These are phyloP conservation scores for Dalechampia spathulata DNA, from an alignment of 441 rosid species.

Conservation along the genomic window DNA sequence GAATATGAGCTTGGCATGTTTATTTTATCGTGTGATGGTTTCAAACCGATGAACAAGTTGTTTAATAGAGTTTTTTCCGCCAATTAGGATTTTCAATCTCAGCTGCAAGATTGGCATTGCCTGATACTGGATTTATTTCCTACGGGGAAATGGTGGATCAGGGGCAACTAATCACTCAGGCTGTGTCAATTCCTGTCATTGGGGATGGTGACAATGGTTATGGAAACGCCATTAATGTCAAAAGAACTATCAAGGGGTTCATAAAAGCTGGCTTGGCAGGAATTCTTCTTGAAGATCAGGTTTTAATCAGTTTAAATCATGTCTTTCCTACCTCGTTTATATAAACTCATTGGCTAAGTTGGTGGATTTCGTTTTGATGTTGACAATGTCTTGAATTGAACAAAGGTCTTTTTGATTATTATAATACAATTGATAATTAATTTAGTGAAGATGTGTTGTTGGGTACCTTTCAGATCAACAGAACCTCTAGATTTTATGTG, in stretches of 20 bases:
- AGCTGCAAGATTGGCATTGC: conserved; percentile 74
- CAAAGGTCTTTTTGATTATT: too few species aligned
- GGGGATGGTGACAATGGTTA: conserved; percentile 89
- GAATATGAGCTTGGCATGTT: not conserved
- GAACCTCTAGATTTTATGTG: not conserved
- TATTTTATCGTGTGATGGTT: too few species aligned
- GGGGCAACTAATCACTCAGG: conserved; percentile 67
- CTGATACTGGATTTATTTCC: conserved; percentile 69
- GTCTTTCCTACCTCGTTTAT: not conserved
- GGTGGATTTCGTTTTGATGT: not conserved
- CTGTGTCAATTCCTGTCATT: conserved; percentile 73
- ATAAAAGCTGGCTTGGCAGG: conserved; percentile 88
- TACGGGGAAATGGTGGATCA: conserved; percentile 96
- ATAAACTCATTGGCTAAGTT: too few species aligned
- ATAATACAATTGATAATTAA: not conserved
- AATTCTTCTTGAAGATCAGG: conserved; percentile 85
- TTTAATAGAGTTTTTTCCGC: conserved; percentile 3
- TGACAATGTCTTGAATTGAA: not conserved
- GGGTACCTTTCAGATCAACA: not conserved
- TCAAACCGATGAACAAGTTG: too few species aligned
- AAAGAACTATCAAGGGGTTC: conserved; percentile 84
- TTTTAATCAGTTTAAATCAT: conserved; percentile 15
- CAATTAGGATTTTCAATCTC: conserved; percentile 76
- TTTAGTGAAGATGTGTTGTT: not conserved
- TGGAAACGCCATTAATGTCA: conserved; percentile 82